Evolutionary conservation across 441 rosid species (phyloP), one percentile per base, ranked within the genome.

Genomic region (Isatis lusitanica): DNA sequence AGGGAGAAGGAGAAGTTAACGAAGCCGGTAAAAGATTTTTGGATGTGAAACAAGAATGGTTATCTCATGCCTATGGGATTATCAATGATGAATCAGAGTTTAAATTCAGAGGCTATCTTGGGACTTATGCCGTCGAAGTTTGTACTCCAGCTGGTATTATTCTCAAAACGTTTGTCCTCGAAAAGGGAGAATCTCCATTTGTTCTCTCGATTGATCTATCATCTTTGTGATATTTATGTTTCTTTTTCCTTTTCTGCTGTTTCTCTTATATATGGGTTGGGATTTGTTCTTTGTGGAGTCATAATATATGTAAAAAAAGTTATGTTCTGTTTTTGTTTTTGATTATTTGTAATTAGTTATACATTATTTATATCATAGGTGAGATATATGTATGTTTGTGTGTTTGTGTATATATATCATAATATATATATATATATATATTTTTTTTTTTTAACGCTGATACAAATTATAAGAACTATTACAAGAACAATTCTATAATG

Each of bases 1-100:
- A 89, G 39, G 97, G 97, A 13, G 97, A 92, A 78, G 98, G 97
- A 26, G 85, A 90, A 12, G 68, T 90, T 63, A 92, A 88, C 62
- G 89, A 85, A 78, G 87, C 97, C n/a, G 98, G 98, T 13, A 80
- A 76, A 67, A 79, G 85, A 46, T 84, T 78, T 68, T 77, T 90
- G 53, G 74, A 82, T 52, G 91, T 92, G 52, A 92, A 88, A 77
- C 74, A 80, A 28, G 97, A 94, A 73, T 94, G 97, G 98, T 68
- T 90, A 71, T 63, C 93, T 68, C 80, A 70, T 52, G 78, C 82
- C 39, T 83, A 73, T 4, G 97, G 97, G 1, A 74, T 38, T 9
- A 51, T 89, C 15, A 82, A 88, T 43, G 90, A 82, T 53, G 83
- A 88, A 65, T 86, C 86, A 48, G 82, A 86, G 64, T 88, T 89